Evolutionary conservation across 2,329 filamentous ascomycete genomes (phyloP).

Genomic region (Fusarium mangiferae): DNA sequence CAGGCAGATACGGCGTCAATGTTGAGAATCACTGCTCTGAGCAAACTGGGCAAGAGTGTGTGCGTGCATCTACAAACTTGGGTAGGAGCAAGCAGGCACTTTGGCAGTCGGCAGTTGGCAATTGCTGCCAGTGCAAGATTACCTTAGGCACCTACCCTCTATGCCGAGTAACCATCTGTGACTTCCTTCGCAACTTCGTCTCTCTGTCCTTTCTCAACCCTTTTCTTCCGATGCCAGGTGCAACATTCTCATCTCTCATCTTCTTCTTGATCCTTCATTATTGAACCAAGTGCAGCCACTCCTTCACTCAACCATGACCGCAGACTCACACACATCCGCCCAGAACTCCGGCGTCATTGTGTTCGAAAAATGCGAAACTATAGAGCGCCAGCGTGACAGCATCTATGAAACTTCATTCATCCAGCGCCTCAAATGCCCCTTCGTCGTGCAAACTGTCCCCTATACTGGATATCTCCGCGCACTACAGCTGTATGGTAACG

Average conservation of each 20-base stretch:
- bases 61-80: neutral
- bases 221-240: neutral
- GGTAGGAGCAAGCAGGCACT: neutral
- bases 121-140: neutral
- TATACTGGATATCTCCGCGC: slow-evolving; percentile 17
- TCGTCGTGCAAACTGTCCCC: neutral
- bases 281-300: neutral
- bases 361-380: slow-evolving; percentile 8
- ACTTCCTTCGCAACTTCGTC: neutral
- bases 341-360: neutral
- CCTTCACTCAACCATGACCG: neutral
- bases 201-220: neutral
- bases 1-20: neutral
- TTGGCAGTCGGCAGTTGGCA: neutral
- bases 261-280: neutral
- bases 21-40: neutral
- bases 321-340: neutral
- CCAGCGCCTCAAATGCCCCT: neutral
- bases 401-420: neutral
- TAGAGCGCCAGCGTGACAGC: neutral
- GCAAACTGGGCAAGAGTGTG: neutral
- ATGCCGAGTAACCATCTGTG: no score
- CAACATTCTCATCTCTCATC: neutral
- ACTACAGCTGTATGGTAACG: slow-evolving; percentile 21
- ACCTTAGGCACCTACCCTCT: neutral